phyloP scores from a whole-genome alignment of 495 filamentous ascomycete species.

The Aspergillus funiculosus region DNA sequence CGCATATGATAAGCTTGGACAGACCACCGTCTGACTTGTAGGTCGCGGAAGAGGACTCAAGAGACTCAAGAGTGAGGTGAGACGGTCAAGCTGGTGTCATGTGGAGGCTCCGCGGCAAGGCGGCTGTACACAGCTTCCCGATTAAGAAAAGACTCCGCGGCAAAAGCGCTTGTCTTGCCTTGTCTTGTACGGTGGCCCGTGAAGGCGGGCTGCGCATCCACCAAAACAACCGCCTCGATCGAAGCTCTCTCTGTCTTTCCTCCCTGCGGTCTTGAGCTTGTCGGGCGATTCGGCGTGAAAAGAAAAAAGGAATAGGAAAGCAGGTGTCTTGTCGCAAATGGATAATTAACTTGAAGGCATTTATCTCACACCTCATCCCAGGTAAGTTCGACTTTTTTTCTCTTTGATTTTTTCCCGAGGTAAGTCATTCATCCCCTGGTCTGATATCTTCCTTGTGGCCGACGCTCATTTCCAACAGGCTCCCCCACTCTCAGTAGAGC shows the following conservation, averaged over 20 bases:
- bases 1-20: too few relatives aligned
- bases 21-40: too few relatives aligned
- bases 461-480: constrained; percentile 2
- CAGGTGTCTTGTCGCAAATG: constrained; percentile 2
- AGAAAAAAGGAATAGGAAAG: not conserved
- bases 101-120: constrained; percentile 13
- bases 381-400: constrained; percentile 16
- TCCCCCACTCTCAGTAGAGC: not conserved
- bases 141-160: constrained; percentile 17
- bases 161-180: constrained; percentile 19
- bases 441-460: not conserved
- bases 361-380: constrained; percentile 1
- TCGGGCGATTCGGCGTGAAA: not conserved
- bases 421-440: constrained; percentile 9
- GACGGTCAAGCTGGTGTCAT: constrained; percentile 7
- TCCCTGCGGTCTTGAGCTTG: not conserved
- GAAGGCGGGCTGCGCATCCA: constrained; percentile 4
- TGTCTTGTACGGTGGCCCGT: constrained; percentile 19
- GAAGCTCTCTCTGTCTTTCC: not conserved
- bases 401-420: constrained; percentile 11
- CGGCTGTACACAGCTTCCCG: constrained; percentile 1
- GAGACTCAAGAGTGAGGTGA: constrained; percentile 1
- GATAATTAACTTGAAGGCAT: not conserved
- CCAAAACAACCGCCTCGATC: constrained; percentile 19
- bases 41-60: too few relatives aligned